Evolutionary conservation across 108 stramenopile species (phyloP).

Genomic region (Discostella pseudostelligera): DNA sequence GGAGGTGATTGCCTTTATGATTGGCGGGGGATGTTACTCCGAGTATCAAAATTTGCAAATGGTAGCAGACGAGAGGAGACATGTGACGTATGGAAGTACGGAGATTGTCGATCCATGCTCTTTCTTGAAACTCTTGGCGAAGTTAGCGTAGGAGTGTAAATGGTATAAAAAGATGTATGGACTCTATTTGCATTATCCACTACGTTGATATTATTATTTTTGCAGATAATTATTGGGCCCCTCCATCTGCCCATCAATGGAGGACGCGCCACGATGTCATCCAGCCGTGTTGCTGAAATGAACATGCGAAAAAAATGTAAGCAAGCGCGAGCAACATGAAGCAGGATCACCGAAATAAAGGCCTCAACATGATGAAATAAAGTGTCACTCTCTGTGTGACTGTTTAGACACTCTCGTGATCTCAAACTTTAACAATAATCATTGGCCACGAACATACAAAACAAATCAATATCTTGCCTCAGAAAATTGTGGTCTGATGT

Average conservation of each 20-base stretch:
- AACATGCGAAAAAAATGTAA: too few species aligned
- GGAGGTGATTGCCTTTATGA: conserved; percentile 93
- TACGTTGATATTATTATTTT: too few species aligned
- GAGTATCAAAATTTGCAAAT: conserved; percentile 98
- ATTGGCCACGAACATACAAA: conserved; percentile 30
- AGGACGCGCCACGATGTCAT: too few species aligned
- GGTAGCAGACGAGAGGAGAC: conserved; percentile 76
- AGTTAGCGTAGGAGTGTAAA: conserved; percentile 42
- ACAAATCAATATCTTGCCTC: conserved; percentile 30
- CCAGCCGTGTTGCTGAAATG: too few species aligned
- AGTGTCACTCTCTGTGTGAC: conserved; percentile 30
- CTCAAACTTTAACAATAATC: conserved; percentile 53
- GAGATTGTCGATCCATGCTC: conserved; percentile 85
- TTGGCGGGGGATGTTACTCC: conserved; percentile 96
- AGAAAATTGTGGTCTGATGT: conserved; percentile 59
- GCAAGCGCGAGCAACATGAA: too few species aligned
- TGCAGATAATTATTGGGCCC: too few species aligned
- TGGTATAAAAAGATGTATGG: too few species aligned
- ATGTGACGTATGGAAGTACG: conserved; percentile 91
- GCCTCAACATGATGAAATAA: conserved; percentile 17
- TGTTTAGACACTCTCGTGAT: conserved; percentile 31
- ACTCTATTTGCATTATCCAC: too few species aligned
- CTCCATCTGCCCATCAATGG: too few species aligned
- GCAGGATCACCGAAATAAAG: background rate
- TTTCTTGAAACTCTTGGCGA: conserved; percentile 78